Base-by-base conservation (phyloP, 306 rosid genomes). In the Trifolium repens region DNA sequence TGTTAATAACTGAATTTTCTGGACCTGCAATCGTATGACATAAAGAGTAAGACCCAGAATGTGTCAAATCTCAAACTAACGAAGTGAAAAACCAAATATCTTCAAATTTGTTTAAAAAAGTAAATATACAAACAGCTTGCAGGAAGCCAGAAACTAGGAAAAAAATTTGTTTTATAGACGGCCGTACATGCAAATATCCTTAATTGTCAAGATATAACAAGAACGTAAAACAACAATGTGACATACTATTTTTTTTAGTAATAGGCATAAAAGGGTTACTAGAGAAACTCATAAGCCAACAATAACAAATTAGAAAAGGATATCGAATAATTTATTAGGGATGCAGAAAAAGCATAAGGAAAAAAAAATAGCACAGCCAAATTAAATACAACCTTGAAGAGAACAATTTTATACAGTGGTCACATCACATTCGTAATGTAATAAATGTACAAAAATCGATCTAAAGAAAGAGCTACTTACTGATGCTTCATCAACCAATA, bases 1-100 rank as follows among this genome's bases (percentile, higher is more conserved):
- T 50, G 99, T 92, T 80, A 96, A 80, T 60, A 78, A 70, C 76
- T 96, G 98, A 66, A 94, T 94, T 75, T 96, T 96, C 67, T 90
- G 92, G 72, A 96, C 93, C 98, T 96, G 89, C 78, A 68, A 75
- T 61, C 60, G 77, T 71, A 81, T 40, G 58, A 67, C 35, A 39
- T 43, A 63, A 54, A 71, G 17, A 37, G 32, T 47, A 62, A 62
- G 13, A 70, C n/a, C 50, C 8, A 19, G 19, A 55, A 65, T 65
- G 64, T 39, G 15, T 50, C 32, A 78, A 61, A 43, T 37, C 54
- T 72, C 50, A 40, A 67, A 72, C 30, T n/a, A 72, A 22, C 69
- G 12, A 57, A 27, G 10, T 69, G 19, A 57, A 26, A 4, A 58
- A 63, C 32, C 43, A 63, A 67, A 70, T 58, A 59, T 26, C 57